phyloP scores from a whole-genome alignment of 768 basidiomycete genomes.

The Cyclocybe cylindracea region DNA sequence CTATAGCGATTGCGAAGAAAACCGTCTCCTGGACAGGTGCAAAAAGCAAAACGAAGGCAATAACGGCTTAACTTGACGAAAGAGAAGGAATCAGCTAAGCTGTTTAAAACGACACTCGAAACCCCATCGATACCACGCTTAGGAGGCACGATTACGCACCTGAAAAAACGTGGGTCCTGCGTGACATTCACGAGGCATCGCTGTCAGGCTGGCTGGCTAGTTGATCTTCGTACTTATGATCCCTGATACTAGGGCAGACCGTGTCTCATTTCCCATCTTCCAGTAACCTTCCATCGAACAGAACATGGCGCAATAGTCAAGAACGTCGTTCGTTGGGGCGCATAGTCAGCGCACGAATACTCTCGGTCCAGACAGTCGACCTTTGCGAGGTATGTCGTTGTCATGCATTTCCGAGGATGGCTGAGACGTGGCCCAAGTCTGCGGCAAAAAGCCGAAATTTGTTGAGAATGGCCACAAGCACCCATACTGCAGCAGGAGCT shows the following conservation, averaged over 20 bases:
- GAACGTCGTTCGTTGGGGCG: constrained; percentile 42
- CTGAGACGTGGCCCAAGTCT: constrained; percentile 40
- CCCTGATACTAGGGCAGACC: constrained; percentile 22
- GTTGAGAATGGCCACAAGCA: constrained; percentile 60
- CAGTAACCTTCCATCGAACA: neutral
- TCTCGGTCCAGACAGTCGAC: constrained; percentile 29
- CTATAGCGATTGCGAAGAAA: constrained; percentile 3
- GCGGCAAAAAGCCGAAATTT: constrained; percentile 61
- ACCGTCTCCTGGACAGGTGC: constrained; percentile 3
- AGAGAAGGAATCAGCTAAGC: constrained; percentile 9
- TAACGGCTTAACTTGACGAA: constrained; percentile 11
- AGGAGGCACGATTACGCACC: constrained; percentile 17
- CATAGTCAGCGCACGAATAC: constrained; percentile 25
- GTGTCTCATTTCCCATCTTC: constrained; percentile 14
- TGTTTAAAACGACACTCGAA: constrained; percentile 30
- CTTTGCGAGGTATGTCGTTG: constrained; percentile 43
- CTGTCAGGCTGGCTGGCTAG: constrained; percentile 22
- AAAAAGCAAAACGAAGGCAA: neutral
- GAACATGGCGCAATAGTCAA: constrained; percentile 43
- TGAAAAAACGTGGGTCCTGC: constrained; percentile 37
- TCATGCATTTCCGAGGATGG: constrained; percentile 1
- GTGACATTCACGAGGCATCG: constrained; percentile 31
- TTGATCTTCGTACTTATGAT: neutral
- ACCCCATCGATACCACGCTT: constrained; percentile 19
- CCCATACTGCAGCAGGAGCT: constrained; percentile 62